A percentile compares a stretch with the other conserved stretches of the same genome.
phyloP scores from a whole-genome alignment of 441 rosid species.

The Gossypium gossypioides region DNA sequence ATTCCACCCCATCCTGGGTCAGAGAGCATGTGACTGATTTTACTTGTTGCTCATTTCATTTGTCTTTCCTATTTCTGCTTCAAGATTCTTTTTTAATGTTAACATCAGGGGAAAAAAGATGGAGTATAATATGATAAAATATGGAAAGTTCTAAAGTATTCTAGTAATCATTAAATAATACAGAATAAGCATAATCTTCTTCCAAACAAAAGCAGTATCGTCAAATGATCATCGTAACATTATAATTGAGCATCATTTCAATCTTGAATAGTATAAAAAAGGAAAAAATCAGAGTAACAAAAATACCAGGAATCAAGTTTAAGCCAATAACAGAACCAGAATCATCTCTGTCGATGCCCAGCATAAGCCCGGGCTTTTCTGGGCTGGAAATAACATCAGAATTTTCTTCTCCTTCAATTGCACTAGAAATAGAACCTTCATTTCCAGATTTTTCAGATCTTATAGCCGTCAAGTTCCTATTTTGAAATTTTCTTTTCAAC shows the following conservation, averaged over 20 bases:
- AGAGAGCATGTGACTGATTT: neutral
- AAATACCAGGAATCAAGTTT: constrained; percentile 47
- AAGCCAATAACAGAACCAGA: constrained; percentile 59
- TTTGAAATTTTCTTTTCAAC: constrained; percentile 15
- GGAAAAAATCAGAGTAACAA: neutral
- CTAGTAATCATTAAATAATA: neutral
- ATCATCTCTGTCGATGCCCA: constrained; percentile 47
- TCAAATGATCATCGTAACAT: neutral
- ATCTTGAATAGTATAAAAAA: neutral
- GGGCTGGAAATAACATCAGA: no score
- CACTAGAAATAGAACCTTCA: constrained; percentile 18
- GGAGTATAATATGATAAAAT: neutral
- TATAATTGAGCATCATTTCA: neutral
- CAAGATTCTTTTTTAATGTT: neutral
- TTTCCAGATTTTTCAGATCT: constrained; percentile 20
- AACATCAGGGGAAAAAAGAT: neutral
- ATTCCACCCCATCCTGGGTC: neutral
- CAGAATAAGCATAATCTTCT: neutral
- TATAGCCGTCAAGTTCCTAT: constrained; percentile 23
- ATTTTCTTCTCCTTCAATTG: constrained; percentile 16
- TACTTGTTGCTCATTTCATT: neutral
- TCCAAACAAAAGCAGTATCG: neutral
- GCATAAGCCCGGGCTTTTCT: constrained; percentile 21
- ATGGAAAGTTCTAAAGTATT: neutral
- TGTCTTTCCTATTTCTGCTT: neutral